Conservation (phyloP, 208 protist genomes). For the Trypanosoma theileri region DNA sequence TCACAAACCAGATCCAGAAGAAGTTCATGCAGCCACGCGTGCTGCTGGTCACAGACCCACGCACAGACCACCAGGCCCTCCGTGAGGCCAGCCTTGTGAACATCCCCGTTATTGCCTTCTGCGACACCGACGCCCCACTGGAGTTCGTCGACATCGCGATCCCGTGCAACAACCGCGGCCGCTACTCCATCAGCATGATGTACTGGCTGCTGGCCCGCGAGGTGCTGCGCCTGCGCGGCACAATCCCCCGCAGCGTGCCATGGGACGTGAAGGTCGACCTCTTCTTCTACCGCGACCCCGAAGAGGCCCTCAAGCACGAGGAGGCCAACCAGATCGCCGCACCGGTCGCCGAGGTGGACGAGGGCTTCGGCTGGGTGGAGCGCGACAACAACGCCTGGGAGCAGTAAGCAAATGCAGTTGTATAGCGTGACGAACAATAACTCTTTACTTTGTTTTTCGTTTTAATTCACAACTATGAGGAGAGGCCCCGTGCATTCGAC, state of each 20-base stretch:
- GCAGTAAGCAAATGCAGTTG: constrained; percentile 41
- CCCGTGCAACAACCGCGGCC: constrained; percentile 97
- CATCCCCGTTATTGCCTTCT: constrained; percentile 99
- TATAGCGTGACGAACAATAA: too few relatives aligned
- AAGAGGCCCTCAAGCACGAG: constrained; percentile 90
- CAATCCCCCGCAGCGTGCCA: constrained; percentile 84
- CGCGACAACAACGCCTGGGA: constrained; percentile 87
- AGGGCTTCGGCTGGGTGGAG: constrained; percentile 77
- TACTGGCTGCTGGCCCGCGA: constrained; percentile 99
- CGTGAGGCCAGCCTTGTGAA: constrained; percentile 98
- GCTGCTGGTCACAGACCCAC: constrained; percentile 97
- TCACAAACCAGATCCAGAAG: constrained; percentile 99
- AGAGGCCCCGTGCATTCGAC: constrained; percentile 26
- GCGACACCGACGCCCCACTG: constrained; percentile 97
- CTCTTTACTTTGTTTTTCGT: too few relatives aligned
- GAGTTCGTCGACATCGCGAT: constrained; percentile 98
- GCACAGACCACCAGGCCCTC: constrained; percentile 96
- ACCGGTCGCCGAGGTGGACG: constrained; percentile 40
- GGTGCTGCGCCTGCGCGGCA: constrained; percentile 95
- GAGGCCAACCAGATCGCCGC: constrained; percentile 44
- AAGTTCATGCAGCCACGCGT: constrained; percentile 99
- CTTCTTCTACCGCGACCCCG: constrained; percentile 98
- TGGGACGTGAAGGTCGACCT: constrained; percentile 99
- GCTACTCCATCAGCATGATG: constrained; percentile 97
- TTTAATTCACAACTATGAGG: neutral